Evolutionary conservation across 225 moss, liverwort and hornwort genomes (phyloP).

Genomic region (Polytrichum commune): DNA sequence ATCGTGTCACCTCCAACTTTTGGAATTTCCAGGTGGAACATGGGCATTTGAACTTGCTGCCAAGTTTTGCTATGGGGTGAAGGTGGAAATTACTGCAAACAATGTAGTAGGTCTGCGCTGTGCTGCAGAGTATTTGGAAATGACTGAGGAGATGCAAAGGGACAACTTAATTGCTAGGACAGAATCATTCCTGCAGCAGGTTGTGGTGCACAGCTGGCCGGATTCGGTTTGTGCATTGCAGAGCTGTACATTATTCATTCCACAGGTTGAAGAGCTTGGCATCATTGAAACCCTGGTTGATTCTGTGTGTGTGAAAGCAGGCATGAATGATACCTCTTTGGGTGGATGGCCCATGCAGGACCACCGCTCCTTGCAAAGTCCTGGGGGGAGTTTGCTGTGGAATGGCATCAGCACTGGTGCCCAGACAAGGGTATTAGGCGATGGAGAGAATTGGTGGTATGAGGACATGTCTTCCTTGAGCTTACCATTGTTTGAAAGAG

Average conservation of each 20-base stretch:
- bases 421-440: constrained; percentile 30
- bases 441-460: constrained; percentile 52
- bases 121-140: constrained; percentile 54
- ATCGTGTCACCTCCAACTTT: constrained; percentile 28
- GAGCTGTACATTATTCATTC: constrained; percentile 26
- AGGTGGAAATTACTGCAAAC: constrained; percentile 40
- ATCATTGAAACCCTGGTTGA: constrained; percentile 39
- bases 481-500: constrained; percentile 43
- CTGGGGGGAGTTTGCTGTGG: constrained; percentile 64
- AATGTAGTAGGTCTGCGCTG: constrained; percentile 50
- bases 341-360: constrained; percentile 40
- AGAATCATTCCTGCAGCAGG: constrained; percentile 47
- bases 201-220: constrained; percentile 46
- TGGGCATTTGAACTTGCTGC: constrained; percentile 63
- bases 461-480: constrained; percentile 45
- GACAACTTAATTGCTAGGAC: constrained; percentile 44
- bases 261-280: constrained; percentile 47
- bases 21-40: constrained; percentile 45
- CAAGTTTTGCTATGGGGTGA: constrained; percentile 65
- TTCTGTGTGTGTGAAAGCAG: constrained; percentile 43
- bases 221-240: constrained; percentile 54
- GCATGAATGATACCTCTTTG: constrained; percentile 38
- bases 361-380: constrained; percentile 44
- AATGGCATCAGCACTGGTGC: constrained; percentile 70
- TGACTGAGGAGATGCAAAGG: constrained; percentile 49